Conservation (phyloP, 1,284 basidiomycete genomes). For the Hemileccinum hortonii region DNA sequence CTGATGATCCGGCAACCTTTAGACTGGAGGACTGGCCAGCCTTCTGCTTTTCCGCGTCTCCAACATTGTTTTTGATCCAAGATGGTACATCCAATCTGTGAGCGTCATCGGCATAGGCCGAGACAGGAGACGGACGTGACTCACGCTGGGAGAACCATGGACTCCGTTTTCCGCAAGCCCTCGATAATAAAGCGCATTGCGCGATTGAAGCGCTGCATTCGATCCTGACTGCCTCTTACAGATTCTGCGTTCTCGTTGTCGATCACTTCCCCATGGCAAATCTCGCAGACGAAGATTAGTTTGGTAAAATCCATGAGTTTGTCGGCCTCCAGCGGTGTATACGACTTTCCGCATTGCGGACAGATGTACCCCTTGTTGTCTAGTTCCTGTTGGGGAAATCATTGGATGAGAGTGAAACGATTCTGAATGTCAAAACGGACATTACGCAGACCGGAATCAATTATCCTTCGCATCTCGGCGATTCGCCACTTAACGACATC, state of each 20-base stretch:
- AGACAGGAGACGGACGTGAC: conserved; percentile 27
- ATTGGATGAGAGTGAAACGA: conserved; percentile 2
- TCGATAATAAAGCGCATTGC: conserved; percentile 88
- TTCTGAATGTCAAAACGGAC: conserved; percentile 40
- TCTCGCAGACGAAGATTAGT: conserved; percentile 73
- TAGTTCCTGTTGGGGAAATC: conserved; percentile 63
- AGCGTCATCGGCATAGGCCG: conserved; percentile 3
- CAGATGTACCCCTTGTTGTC: conserved; percentile 97
- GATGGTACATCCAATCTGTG: conserved; percentile 78
- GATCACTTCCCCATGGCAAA: conserved; percentile 76
- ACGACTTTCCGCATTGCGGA: conserved; percentile 83
- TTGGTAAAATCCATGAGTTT: conserved; percentile 71
- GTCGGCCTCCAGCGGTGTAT: conserved; percentile 84
- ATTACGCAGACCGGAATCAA: conserved; percentile 86
- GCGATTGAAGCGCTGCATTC: conserved; percentile 93
- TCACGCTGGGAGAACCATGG: conserved; percentile 79
- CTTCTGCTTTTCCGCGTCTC: conserved; percentile 58
- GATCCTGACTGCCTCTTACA: conserved; percentile 82
- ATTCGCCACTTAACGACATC: conserved; percentile 98
- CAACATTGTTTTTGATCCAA: conserved; percentile 72
- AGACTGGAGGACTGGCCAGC: conserved; percentile 51
- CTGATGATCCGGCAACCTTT: conserved; percentile 70
- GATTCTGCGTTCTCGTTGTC: conserved; percentile 92
- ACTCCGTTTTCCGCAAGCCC: conserved; percentile 85
- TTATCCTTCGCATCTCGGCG: conserved; percentile 88